phyloP scores from a whole-genome alignment of 305 asterid species.

The Plantago lanceolata region DNA sequence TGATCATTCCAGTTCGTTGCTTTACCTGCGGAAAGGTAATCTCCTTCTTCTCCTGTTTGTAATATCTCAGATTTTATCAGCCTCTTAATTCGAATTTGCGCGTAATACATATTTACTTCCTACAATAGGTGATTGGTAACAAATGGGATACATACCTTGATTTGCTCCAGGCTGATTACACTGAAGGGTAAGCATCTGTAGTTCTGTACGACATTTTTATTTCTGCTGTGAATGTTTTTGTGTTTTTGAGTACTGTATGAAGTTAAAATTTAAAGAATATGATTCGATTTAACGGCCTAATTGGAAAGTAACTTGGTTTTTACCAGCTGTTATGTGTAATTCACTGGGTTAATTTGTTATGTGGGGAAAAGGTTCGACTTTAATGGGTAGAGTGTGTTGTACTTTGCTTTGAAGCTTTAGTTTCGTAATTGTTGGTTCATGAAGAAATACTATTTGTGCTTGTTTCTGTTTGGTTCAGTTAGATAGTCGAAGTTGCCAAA shows the following conservation, averaged over 20 bases:
- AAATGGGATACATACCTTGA: constrained; percentile 89
- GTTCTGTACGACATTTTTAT: neutral
- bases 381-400: neutral
- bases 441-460: too few relatives aligned
- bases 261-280: neutral
- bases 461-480: too few relatives aligned
- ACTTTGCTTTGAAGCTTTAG: neutral
- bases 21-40: constrained; percentile 76
- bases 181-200: constrained; percentile 59
- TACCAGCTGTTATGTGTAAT: neutral
- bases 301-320: neutral
- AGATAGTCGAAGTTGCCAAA: too few relatives aligned
- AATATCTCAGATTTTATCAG: too few relatives aligned
- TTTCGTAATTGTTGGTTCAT: neutral
- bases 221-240: neutral
- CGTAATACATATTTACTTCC: neutral
- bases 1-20: constrained; percentile 83
- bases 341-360: neutral
- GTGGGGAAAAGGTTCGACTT: too few relatives aligned
- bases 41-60: neutral
- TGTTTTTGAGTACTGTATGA: neutral
- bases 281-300: too few relatives aligned
- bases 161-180: constrained; percentile 86
- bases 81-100: neutral
- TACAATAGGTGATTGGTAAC: constrained; percentile 78